These are phyloP conservation scores for Nelumbo lutea DNA, from an alignment of 164 flowering plant genomes.

Conservation along the genomic window DNA sequence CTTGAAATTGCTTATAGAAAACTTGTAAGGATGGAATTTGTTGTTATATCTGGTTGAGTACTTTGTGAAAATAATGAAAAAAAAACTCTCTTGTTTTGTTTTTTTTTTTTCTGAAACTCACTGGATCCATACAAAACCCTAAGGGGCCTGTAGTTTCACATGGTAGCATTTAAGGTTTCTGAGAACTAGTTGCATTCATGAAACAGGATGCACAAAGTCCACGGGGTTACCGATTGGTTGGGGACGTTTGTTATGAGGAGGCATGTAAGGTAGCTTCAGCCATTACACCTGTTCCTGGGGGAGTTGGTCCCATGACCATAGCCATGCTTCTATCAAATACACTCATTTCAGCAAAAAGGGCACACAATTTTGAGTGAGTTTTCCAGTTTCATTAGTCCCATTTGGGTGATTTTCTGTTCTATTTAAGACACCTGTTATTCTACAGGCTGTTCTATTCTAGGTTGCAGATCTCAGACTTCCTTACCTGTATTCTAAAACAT, in stretches of 20 bases:
- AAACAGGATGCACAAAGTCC: slow-evolving; percentile 64
- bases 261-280: slow-evolving; percentile 82
- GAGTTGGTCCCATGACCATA: slow-evolving; percentile 98
- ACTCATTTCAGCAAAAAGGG: slow-evolving; percentile 65
- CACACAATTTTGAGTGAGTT: slow-evolving; percentile 45
- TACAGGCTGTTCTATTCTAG: no score
- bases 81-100: no score
- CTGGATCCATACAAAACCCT: no score
- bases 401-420: no score
- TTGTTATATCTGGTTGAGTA: neutral
- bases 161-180: slow-evolving; percentile 3
- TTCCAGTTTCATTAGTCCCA: neutral
- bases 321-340: slow-evolving; percentile 97
- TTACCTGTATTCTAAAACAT: no score
- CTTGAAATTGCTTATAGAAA: no score
- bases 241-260: slow-evolving; percentile 92
- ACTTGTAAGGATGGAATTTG: neutral
- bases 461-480: no score
- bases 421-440: no score
- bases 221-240: slow-evolving; percentile 82
- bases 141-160: neutral
- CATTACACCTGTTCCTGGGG: slow-evolving; percentile 97
- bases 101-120: no score
- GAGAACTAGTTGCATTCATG: slow-evolving; percentile 3
- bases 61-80: no score